These are phyloP conservation scores for Vitis hybrid DNA, from an alignment of 177 flowering plant genomes.

Conservation along the genomic window DNA sequence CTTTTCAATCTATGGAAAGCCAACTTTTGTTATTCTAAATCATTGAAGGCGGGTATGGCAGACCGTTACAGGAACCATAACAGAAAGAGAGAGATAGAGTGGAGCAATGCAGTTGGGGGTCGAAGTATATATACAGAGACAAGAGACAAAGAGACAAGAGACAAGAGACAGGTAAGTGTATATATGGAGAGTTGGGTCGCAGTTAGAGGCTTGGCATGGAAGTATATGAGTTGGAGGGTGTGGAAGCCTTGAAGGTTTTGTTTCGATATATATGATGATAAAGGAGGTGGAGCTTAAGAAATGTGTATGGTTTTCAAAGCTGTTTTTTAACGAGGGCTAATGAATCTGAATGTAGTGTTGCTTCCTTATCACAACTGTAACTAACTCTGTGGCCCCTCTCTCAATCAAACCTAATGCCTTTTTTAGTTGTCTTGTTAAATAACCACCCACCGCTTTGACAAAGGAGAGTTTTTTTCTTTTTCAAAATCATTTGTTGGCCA, in stretches of 20 bases:
- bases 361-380: constrained; percentile 23
- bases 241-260: not conserved
- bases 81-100: too few species aligned
- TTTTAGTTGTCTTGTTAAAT: too few species aligned
- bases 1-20: too few species aligned
- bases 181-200: constrained; percentile 5
- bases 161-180: not conserved
- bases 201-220: constrained; percentile 10
- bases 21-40: too few species aligned
- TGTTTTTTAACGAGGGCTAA: constrained; percentile 12
- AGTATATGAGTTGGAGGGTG: constrained; percentile 3
- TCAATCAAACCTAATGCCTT: too few species aligned
- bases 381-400: constrained; percentile 14
- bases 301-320: not conserved
- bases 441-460: too few species aligned
- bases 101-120: too few species aligned
- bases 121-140: not conserved
- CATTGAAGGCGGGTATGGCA: too few species aligned
- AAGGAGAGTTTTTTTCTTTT: too few species aligned
- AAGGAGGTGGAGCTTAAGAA: not conserved
- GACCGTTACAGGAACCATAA: too few species aligned
- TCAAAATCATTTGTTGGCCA: too few species aligned
- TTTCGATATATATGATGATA: not conserved
- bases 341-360: too few species aligned
- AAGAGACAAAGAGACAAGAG: not conserved